Percentiles rank a stretch among this genome's conserved stretches.
Evolutionary conservation across 129 eudicot species (phyloP).

Genomic region (Flaveria linearis): DNA sequence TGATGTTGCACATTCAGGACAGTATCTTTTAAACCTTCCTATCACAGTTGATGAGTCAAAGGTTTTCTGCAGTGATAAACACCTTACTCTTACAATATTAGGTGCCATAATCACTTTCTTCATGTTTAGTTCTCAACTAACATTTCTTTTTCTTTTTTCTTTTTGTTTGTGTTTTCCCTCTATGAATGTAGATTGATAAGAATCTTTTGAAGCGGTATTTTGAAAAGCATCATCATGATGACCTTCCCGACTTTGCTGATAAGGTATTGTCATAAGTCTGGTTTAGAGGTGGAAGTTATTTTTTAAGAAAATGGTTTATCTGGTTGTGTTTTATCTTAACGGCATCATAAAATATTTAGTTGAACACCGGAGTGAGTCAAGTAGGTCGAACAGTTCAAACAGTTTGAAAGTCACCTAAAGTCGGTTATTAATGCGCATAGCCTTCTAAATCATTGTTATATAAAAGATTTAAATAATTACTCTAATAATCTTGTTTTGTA

Average conservation of each 20-base stretch:
- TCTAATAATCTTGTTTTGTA: neutral
- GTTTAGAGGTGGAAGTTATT: neutral
- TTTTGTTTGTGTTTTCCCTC: neutral
- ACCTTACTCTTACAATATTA: constrained; percentile 3
- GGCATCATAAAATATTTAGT: neutral
- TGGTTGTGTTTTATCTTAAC: neutral
- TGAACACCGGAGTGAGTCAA: neutral
- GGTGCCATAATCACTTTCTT: neutral
- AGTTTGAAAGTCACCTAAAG: neutral
- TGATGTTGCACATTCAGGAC: constrained; percentile 84
- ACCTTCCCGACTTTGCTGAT: constrained; percentile 92
- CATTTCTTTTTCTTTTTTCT: neutral
- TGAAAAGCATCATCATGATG: constrained; percentile 64
- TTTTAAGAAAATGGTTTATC: neutral
- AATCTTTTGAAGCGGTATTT: constrained; percentile 69
- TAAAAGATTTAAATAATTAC: neutral
- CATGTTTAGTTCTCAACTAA: constrained; percentile 1
- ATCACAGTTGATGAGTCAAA: constrained; percentile 90
- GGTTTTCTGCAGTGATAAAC: constrained; percentile 42
- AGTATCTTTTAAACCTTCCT: constrained; percentile 95
- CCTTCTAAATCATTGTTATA: neutral
- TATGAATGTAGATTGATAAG: constrained; percentile 69
- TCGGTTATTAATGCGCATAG: neutral
- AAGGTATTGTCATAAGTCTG: constrained; percentile 53
- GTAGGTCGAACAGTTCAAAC: neutral